Base-by-base conservation (phyloP, 441 rosid species). In the Populus tomentosa region DNA sequence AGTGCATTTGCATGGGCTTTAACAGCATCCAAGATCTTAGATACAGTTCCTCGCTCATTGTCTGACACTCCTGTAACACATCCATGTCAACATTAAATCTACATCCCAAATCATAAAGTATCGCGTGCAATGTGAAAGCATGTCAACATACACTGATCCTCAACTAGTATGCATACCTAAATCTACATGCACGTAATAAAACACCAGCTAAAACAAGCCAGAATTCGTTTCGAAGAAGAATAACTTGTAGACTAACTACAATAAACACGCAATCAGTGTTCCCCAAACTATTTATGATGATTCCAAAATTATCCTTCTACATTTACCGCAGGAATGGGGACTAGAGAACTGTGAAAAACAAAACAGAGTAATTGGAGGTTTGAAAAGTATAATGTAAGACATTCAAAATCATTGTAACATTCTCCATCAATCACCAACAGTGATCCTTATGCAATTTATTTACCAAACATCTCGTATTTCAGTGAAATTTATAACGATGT, bases 31-130 rank as follows among this genome's bases (percentile, higher is more conserved):
- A 94, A 46, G 63, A 96, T 83, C 75, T 87, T 86, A 38, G 88
- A 87, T 73, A 89, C 87, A 26, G 88, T 87, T 70, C 71, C 83
- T 61, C 78, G 88, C 81, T 90, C 94, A 63, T 90, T 89, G 71
- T 84, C 90, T 66, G 97, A 93, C 76, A 88, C 71, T 67, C 87
- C 99, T 97, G 93, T 70, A 81, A 67, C 78, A 67, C 67, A 70
- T 26, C 14, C 6, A 32, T 11, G 35, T 1, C 18, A 21, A 24
- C 13, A 11, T 24, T 5, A 40, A 71, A 1, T 16, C 70, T 36
- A 79, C 20, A 16, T 8, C 1, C 61, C 4, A 10, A 24, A 68
- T 21, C 10, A 46, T 18, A 0, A 66, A 32, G n/a, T n/a, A 53
- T 32, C 67, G 63, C 24, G 8, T 13, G 18, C 40, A 20, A 56